phyloP scores from a whole-genome alignment of 148 eudicot species.

The Nyssa sinensis region DNA sequence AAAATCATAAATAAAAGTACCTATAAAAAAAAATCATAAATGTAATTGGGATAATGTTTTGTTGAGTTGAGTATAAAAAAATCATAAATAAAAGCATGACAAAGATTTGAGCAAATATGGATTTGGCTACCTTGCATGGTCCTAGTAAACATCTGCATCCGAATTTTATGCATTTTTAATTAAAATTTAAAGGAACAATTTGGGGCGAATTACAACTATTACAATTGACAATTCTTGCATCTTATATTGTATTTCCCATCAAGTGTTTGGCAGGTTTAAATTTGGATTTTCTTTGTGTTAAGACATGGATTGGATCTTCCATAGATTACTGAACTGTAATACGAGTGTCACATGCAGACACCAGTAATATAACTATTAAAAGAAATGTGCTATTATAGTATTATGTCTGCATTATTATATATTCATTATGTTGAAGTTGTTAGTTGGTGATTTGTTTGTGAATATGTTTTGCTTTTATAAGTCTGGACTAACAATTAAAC shows the following conservation, averaged over 20 bases:
- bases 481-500: conserved; percentile 28
- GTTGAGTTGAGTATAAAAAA: too few relatives aligned
- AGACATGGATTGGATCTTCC: not conserved
- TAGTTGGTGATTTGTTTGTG: not conserved
- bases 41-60: too few relatives aligned
- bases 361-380: not conserved
- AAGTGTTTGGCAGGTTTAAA: conserved; percentile 1
- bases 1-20: too few relatives aligned
- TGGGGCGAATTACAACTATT: not conserved
- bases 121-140: conserved; percentile 1
- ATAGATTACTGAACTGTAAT: not conserved
- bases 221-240: not conserved
- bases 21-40: too few relatives aligned
- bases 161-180: not conserved
- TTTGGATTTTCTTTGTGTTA: not conserved
- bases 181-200: not conserved
- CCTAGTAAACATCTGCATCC: not conserved
- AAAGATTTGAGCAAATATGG: not conserved
- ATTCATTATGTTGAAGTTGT: not conserved
- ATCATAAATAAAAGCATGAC: too few relatives aligned
- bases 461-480: not conserved
- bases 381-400: not conserved
- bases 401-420: not conserved
- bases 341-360: not conserved
- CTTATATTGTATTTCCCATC: not conserved